phyloP scores from a whole-genome alignment of 2,329 filamentous ascomycete species.

The Colletotrichum sp. region DNA sequence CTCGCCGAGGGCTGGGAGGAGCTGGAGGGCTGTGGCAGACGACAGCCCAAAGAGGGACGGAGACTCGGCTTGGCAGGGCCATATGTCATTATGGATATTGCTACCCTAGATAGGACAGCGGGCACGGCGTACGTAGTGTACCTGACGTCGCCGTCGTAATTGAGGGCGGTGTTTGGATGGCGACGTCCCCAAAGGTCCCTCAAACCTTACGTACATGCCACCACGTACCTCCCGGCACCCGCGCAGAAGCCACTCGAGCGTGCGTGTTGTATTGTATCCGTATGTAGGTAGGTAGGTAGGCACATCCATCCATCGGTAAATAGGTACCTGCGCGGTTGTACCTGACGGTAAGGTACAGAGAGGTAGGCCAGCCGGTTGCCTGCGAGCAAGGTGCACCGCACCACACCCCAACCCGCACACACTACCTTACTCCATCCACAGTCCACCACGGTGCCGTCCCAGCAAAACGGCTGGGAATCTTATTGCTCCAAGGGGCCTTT shows the following conservation, averaged over 20 bases:
- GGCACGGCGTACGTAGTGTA: neutral
- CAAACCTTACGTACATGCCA: constrained; percentile 12
- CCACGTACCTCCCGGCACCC: neutral
- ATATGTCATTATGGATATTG: constrained; percentile 21
- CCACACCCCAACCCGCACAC: neutral
- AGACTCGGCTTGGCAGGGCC: constrained; percentile 16
- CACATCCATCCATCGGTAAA: neutral
- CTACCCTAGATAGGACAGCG: neutral
- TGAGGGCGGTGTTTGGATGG: constrained; percentile 17
- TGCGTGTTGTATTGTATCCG: neutral
- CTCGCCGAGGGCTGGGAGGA: neutral
- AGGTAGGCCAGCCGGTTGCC: neutral
- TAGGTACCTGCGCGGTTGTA: neutral
- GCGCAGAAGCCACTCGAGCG: neutral
- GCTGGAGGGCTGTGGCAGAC: neutral
- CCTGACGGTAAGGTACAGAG: neutral
- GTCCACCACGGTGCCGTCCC: constrained; percentile 16
- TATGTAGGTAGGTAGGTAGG: neutral
- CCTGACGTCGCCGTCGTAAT: constrained; percentile 12
- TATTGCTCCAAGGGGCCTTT: constrained; percentile 21
- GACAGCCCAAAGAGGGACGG: neutral
- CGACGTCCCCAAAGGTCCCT: constrained; percentile 4
- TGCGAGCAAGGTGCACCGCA: neutral
- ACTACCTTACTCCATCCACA: neutral
- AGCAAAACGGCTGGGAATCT: constrained; percentile 21